These are phyloP conservation scores for Russula ochroleuca DNA, from an alignment of 768 basidiomycete genomes.

Conservation along the genomic window DNA sequence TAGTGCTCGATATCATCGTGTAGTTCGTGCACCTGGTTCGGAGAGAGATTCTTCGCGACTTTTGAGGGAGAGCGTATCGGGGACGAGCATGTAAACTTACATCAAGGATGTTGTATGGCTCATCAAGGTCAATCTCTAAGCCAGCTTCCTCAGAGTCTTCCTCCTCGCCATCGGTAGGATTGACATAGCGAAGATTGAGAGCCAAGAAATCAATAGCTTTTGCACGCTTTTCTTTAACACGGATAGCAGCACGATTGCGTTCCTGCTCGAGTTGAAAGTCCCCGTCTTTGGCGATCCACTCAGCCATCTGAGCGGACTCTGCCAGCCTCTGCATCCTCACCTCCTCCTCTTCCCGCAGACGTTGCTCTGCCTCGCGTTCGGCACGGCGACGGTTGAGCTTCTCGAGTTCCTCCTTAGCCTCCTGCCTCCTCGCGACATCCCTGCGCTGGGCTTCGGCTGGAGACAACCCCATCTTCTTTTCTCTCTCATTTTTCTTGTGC, in stretches of 20 bases:
- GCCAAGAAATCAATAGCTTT: constrained; percentile 99
- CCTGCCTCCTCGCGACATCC: constrained; percentile 77
- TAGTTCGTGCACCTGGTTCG: constrained; percentile 86
- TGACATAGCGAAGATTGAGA: constrained; percentile 90
- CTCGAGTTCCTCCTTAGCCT: constrained; percentile 95
- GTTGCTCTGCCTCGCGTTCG: constrained; percentile 86
- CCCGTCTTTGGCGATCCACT: constrained; percentile 96
- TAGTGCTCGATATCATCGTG: constrained; percentile 94
- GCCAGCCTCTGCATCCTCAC: constrained; percentile 80
- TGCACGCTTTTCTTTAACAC: constrained; percentile 92
- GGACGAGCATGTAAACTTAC: constrained; percentile 44
- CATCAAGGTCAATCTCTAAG: constrained; percentile 95
- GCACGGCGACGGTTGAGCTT: constrained; percentile 84
- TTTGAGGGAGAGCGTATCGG: neutral
- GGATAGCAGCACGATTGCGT: constrained; percentile 81
- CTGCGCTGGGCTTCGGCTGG: constrained; percentile 71
- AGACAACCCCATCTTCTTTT: constrained; percentile 80
- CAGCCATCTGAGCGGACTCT: constrained; percentile 96
- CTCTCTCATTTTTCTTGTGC: constrained; percentile 98
- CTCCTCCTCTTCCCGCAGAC: constrained; percentile 89
- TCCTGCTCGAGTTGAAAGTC: constrained; percentile 97
- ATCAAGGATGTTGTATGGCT: constrained; percentile 96
- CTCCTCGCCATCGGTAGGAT: constrained; percentile 62
- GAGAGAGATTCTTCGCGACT: constrained; percentile 64
- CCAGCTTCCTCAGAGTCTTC: constrained; percentile 76